A percentile compares a stretch with the other conserved stretches of the same genome.
phyloP scores from a whole-genome alignment of 805 yeast genomes.

The Metschnikowia santaceciliae region DNA sequence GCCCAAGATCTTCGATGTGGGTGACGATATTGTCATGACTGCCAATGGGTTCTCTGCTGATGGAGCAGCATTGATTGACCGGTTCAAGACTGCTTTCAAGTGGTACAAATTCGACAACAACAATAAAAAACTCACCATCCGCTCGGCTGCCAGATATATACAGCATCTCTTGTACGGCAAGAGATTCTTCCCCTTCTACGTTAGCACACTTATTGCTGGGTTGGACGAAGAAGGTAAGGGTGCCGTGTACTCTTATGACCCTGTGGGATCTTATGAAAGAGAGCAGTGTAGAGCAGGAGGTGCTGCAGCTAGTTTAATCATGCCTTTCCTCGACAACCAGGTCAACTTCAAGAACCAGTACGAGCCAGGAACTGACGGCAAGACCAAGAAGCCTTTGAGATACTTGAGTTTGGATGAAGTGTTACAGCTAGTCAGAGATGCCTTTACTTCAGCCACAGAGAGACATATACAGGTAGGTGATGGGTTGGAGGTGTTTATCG shows the following conservation, averaged over 20 bases:
- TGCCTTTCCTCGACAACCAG: slow-evolving; percentile 97
- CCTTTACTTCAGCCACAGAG: slow-evolving; percentile 94
- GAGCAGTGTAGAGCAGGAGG: slow-evolving; percentile 98
- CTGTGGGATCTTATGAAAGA: slow-evolving; percentile 96
- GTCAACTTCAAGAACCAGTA: slow-evolving; percentile 92
- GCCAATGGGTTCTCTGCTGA: slow-evolving; percentile 98
- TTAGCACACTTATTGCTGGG: slow-evolving; percentile 92
- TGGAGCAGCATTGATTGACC: slow-evolving; percentile 76
- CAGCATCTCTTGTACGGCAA: slow-evolving; percentile 90
- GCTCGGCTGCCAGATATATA: slow-evolving; percentile 82
- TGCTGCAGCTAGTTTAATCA: slow-evolving; percentile 90
- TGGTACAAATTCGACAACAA: slow-evolving; percentile 91
- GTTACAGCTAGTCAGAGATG: slow-evolving; percentile 82
- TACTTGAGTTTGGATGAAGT: slow-evolving; percentile 81
- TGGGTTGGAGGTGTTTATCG: slow-evolving; percentile 84
- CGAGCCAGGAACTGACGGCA: slow-evolving; percentile 74
- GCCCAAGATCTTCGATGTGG: slow-evolving; percentile 84
- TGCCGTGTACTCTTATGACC: slow-evolving; percentile 93
- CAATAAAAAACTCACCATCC: slow-evolving; percentile 61
- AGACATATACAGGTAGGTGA: slow-evolving; percentile 99
- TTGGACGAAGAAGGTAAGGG: slow-evolving; percentile 90
- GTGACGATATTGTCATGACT: slow-evolving; percentile 80
- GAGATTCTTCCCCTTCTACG: slow-evolving; percentile 95
- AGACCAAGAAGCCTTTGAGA: slow-evolving; percentile 53
- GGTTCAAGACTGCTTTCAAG: slow-evolving; percentile 64